phyloP scores from a whole-genome alignment of 768 basidiomycete genomes.

The Panaeolus cyanescens region DNA sequence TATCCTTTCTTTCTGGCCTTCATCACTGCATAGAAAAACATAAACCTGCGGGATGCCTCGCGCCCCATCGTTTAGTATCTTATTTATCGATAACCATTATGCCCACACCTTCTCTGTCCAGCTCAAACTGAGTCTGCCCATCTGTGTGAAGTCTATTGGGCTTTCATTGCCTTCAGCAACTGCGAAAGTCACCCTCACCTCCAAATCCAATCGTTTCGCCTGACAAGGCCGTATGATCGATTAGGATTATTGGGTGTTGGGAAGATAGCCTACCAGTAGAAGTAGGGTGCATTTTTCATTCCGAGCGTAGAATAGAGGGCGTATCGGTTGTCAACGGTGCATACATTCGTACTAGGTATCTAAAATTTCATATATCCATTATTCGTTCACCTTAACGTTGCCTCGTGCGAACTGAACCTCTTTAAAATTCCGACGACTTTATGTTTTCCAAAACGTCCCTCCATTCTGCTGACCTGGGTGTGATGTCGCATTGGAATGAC shows the following conservation, averaged over 20 bases:
- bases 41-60: too few relatives aligned
- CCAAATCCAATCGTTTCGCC: not conserved
- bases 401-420: too few relatives aligned
- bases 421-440: too few relatives aligned
- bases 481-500: conserved; percentile 20
- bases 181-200: not conserved
- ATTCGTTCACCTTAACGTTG: too few relatives aligned
- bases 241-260: conserved; percentile 2
- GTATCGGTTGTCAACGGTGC: conserved; percentile 2
- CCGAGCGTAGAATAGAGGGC: not conserved
- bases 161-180: not conserved
- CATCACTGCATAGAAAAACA: too few relatives aligned
- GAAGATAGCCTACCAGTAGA: not conserved
- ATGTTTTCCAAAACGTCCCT: not conserved
- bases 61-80: too few relatives aligned
- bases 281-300: not conserved
- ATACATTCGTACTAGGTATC: not conserved
- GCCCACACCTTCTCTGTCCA: too few relatives aligned
- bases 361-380: too few relatives aligned
- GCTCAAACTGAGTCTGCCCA: too few relatives aligned
- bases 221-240: not conserved
- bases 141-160: too few relatives aligned
- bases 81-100: too few relatives aligned
- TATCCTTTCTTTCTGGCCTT: too few relatives aligned
- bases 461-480: conserved; percentile 16